phyloP scores from a whole-genome alignment of 768 basidiomycete species.

The Crassisporium funariophilum region DNA sequence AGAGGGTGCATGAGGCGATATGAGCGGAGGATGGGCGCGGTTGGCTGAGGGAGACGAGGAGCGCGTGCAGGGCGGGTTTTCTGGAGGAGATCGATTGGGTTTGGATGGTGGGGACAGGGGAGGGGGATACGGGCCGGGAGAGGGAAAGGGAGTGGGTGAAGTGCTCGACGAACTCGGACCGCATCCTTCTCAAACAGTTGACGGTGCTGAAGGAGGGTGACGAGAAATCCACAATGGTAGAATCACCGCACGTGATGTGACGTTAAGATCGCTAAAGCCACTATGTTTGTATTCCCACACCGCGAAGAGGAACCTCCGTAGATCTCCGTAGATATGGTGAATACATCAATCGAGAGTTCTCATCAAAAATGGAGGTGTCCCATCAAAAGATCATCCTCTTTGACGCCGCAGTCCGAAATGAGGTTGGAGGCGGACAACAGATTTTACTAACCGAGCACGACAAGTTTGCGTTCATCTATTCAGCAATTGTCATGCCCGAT shows the following conservation, averaged over 20 bases:
- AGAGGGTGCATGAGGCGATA: slow-evolving; percentile 29
- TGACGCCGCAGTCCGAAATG: slow-evolving; percentile 14
- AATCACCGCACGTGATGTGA: too few relatives aligned
- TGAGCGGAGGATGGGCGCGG: slow-evolving; percentile 27
- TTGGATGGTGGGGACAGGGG: slow-evolving; percentile 4
- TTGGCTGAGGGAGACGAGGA: slow-evolving; percentile 39
- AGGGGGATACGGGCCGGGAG: slow-evolving; percentile 22
- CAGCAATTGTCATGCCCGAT: slow-evolving; percentile 15
- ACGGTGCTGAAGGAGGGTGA: too few relatives aligned
- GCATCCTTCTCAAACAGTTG: too few relatives aligned
- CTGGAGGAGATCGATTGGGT: slow-evolving; percentile 12
- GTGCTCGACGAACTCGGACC: slow-evolving; percentile 43
- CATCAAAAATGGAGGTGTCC: neutral
- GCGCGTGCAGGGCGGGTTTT: slow-evolving; percentile 37
- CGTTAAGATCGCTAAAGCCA: too few relatives aligned
- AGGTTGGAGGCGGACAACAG: slow-evolving; percentile 15
- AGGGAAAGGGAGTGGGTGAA: slow-evolving; percentile 36
- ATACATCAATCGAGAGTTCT: slow-evolving; percentile 28
- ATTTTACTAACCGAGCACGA: slow-evolving; percentile 14
- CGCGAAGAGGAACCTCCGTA: slow-evolving; percentile 24
- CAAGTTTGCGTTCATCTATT: neutral
- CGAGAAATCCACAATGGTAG: too few relatives aligned
- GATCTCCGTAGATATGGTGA: slow-evolving; percentile 25
- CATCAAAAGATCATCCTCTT: slow-evolving; percentile 11
- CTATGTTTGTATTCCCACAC: slow-evolving; percentile 28